phyloP scores from a whole-genome alignment of 352 stramenopile species.

The Pythium vanterpoolii region DNA sequence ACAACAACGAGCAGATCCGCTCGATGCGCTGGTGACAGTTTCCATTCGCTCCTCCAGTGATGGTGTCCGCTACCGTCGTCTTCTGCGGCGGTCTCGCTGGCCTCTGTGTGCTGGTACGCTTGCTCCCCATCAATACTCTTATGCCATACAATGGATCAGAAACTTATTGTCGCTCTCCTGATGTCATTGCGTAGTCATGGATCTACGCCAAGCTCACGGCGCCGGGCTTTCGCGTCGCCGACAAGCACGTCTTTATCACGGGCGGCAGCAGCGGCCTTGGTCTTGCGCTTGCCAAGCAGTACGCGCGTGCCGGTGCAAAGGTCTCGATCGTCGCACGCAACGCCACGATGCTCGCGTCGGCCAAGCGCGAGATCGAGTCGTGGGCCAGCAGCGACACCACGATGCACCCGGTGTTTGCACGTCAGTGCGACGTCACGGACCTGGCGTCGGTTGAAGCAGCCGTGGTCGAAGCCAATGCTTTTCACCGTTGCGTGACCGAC shows the following conservation, averaged over 20 bases:
- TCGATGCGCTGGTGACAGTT: too few species aligned
- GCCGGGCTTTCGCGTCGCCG: conserved; percentile 44
- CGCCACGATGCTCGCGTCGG: conserved; percentile 29
- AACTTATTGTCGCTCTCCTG: too few species aligned
- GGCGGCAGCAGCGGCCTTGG: conserved; percentile 40
- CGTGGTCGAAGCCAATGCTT: conserved; percentile 47
- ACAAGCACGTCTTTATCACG: conserved; percentile 58
- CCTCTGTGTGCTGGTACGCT: too few species aligned
- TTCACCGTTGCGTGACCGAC: conserved; percentile 51
- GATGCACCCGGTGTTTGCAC: conserved; percentile 34
- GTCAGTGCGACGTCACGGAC: conserved; percentile 42
- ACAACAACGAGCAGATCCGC: too few species aligned
- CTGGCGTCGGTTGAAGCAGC: conserved; percentile 30
- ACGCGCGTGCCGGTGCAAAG: conserved; percentile 43
- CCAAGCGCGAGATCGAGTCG: conserved; percentile 30
- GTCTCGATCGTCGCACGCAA: conserved; percentile 44
- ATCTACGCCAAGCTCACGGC: conserved; percentile 41
- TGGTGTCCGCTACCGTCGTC: conserved; percentile 1
- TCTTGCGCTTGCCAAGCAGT: conserved; percentile 62
- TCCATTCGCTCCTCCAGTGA: too few species aligned
- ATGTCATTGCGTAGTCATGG: conserved; percentile 34
- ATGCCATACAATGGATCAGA: too few species aligned
- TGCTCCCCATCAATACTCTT: neutral
- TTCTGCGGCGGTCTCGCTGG: conserved; percentile 1
- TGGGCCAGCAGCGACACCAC: neutral